Percentiles rank a stretch among this genome's conserved stretches.
These are phyloP conservation scores for Fusarium sp. DNA, from an alignment of 2,329 filamentous ascomycete species.

Conservation along the genomic window DNA sequence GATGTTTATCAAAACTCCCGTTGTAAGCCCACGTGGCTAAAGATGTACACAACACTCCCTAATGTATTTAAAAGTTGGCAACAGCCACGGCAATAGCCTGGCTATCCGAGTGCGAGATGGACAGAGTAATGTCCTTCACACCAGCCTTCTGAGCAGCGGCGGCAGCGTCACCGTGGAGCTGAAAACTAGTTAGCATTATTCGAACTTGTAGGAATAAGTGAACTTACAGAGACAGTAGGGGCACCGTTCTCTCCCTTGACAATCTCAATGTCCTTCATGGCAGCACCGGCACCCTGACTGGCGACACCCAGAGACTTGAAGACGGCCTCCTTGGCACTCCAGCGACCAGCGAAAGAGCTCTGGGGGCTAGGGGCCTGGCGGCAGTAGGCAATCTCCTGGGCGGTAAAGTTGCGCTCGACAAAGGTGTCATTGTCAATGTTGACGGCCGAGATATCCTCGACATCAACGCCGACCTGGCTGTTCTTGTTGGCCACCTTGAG, in stretches of 20 bases:
- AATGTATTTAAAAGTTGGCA: constrained; percentile 73
- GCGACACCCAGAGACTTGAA: constrained; percentile 95
- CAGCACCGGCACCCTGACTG: constrained; percentile 88
- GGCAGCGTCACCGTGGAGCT: constrained; percentile 90
- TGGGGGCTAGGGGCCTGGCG: constrained; percentile 80
- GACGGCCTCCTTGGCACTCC: constrained; percentile 98
- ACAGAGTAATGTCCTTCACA: constrained; percentile 89
- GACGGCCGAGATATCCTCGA: constrained; percentile 88
- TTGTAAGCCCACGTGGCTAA: constrained; percentile 30
- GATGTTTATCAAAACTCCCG: constrained; percentile 44
- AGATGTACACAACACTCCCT: constrained; percentile 31
- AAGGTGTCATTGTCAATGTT: constrained; percentile 97
- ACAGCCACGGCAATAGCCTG: constrained; percentile 96
- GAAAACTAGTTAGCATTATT: constrained; percentile 52
- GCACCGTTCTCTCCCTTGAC: constrained; percentile 82
- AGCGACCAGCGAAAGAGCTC: constrained; percentile 93
- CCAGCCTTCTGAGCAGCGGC: constrained; percentile 86
- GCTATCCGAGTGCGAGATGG: constrained; percentile 93
- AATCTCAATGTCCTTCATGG: constrained; percentile 96
- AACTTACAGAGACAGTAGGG: constrained; percentile 84
- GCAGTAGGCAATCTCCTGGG: constrained; percentile 88
- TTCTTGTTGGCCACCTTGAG: constrained; percentile 66
- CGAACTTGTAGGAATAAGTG: neutral
- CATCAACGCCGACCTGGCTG: constrained; percentile 92
- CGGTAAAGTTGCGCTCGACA: constrained; percentile 93